These are phyloP conservation scores for Scheffersomyces spartinae DNA, from an alignment of 805 yeast genomes.

Conservation along the genomic window DNA sequence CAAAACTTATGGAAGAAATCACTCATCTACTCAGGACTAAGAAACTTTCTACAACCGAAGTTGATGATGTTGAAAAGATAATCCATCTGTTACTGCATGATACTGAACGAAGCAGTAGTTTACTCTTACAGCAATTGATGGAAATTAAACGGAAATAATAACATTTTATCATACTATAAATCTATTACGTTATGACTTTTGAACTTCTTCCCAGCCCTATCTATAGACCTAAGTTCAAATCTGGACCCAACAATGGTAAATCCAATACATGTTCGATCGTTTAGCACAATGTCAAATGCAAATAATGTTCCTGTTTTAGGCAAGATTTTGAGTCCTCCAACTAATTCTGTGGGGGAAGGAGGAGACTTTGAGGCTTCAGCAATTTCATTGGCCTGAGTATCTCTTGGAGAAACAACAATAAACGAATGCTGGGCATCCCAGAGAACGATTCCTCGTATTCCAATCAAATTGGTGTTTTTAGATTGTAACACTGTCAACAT, in stretches of 20 bases:
- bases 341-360: slow-evolving; percentile 14
- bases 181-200: slow-evolving; percentile 69
- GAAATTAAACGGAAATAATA: no score
- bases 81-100: no score
- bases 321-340: slow-evolving; percentile 58
- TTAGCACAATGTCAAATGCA: slow-evolving; percentile 27
- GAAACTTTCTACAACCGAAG: no score
- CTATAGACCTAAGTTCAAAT: slow-evolving; percentile 62
- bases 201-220: slow-evolving; percentile 76
- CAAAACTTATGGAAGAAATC: no score
- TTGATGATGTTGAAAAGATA: no score
- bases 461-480: slow-evolving; percentile 45
- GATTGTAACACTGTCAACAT: slow-evolving; percentile 44
- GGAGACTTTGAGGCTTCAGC: slow-evolving; percentile 8
- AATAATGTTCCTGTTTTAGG: slow-evolving; percentile 62
- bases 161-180: no score
- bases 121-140: no score
- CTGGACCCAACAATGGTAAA: slow-evolving; percentile 74
- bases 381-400: slow-evolving; percentile 22
- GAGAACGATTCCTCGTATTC: slow-evolving; percentile 61
- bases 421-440: slow-evolving; percentile 77
- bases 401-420: slow-evolving; percentile 43
- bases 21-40: no score
- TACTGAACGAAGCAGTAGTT: no score
- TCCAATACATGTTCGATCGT: slow-evolving; percentile 25